These are phyloP conservation scores for Mercurialis annua DNA, from an alignment of 345 rosid species.

Conservation along the genomic window DNA sequence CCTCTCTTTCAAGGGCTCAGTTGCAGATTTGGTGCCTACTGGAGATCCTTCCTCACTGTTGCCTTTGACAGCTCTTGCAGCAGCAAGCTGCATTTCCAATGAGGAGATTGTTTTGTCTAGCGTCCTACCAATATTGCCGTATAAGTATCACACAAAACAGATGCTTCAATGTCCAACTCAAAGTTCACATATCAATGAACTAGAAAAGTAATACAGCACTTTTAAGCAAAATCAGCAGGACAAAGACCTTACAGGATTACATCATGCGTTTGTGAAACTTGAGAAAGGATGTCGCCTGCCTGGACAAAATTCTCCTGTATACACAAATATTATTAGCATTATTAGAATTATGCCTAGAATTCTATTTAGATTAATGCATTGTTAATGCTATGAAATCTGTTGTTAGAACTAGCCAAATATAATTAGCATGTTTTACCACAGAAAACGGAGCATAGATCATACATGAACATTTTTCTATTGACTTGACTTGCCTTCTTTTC, in stretches of 20 bases:
- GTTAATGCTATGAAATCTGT: too few relatives aligned
- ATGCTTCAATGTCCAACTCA: neutral
- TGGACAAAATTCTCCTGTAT: constrained; percentile 45
- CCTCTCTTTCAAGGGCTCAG: constrained; percentile 45
- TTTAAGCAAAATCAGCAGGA: constrained; percentile 12
- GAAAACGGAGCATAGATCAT: constrained; percentile 12
- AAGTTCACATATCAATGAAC: neutral
- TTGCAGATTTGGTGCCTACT: constrained; percentile 33
- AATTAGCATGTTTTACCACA: constrained; percentile 10
- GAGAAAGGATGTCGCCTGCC: constrained; percentile 75
- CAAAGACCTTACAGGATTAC: constrained; percentile 62
- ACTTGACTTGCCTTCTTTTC: constrained; percentile 60
- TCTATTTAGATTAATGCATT: too few relatives aligned
- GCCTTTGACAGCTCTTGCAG: constrained; percentile 64
- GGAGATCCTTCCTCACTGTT: constrained; percentile 40
- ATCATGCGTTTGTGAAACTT: constrained; percentile 87
- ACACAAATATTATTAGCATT: too few relatives aligned
- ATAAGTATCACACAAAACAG: neutral
- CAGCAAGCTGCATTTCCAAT: constrained; percentile 70
- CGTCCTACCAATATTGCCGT: constrained; percentile 40
- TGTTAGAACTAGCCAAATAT: too few relatives aligned
- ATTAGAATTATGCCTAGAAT: too few relatives aligned
- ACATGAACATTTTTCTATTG: neutral
- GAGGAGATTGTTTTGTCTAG: constrained; percentile 72
- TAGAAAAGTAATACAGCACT: constrained; percentile 1